These are phyloP conservation scores for Komagataella kurtzmanii DNA, from an alignment of 805 yeast species.

Conservation along the genomic window DNA sequence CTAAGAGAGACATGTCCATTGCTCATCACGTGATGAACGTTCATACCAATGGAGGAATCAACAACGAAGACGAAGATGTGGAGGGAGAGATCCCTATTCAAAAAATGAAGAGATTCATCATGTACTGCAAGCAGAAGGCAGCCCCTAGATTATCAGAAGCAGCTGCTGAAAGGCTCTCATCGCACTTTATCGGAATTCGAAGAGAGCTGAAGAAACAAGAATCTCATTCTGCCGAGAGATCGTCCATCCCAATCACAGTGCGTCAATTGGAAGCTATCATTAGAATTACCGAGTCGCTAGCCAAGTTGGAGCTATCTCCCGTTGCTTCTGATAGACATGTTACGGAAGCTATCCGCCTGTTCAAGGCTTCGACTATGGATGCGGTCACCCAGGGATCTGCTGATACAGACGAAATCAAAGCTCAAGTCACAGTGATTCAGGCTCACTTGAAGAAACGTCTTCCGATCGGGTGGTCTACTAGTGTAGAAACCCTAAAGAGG, in stretches of 20 bases:
- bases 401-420: constrained; percentile 42
- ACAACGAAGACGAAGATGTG: constrained; percentile 26
- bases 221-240: constrained; percentile 69
- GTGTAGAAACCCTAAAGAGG: constrained; percentile 67
- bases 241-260: constrained; percentile 92
- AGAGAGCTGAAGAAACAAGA: constrained; percentile 74
- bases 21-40: constrained; percentile 93
- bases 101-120: constrained; percentile 83
- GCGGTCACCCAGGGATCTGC: constrained; percentile 46
- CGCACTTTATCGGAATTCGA: constrained; percentile 87
- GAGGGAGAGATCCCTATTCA: constrained; percentile 84
- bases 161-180: constrained; percentile 80
- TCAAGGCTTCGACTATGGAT: constrained; percentile 95
- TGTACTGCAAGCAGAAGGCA: constrained; percentile 78
- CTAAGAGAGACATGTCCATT: constrained; percentile 70
- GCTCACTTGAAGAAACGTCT: constrained; percentile 77
- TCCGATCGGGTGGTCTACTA: constrained; percentile 94
- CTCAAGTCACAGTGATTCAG: constrained; percentile 70
- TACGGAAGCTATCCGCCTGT: constrained; percentile 87
- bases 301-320: constrained; percentile 73
- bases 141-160: constrained; percentile 87
- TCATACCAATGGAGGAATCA: constrained; percentile 62
- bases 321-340: constrained; percentile 84
- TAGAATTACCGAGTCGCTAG: constrained; percentile 89
- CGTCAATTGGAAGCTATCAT: constrained; percentile 97